Conservation (phyloP, 1,284 basidiomycete species). For the Serendipita sp. region DNA sequence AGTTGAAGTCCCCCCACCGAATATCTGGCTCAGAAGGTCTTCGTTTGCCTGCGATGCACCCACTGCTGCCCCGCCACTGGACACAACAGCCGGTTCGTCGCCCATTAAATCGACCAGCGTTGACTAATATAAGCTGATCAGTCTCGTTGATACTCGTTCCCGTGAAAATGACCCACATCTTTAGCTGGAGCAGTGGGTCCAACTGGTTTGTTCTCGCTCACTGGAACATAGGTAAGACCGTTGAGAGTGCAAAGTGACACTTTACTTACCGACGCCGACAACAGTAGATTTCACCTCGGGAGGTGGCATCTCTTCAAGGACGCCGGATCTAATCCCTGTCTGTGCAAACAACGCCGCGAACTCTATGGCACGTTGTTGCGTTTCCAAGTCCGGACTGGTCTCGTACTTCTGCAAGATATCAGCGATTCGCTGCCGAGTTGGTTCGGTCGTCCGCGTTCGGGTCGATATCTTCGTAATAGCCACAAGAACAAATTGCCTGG, state of each 20-base stretch:
- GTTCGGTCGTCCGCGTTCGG: slow-evolving; percentile 45
- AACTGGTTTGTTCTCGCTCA: slow-evolving; percentile 87
- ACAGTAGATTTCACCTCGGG: slow-evolving; percentile 92
- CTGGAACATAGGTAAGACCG: slow-evolving; percentile 24
- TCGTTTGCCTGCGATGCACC: slow-evolving; percentile 52
- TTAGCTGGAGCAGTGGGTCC: slow-evolving; percentile 70
- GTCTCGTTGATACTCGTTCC: slow-evolving; percentile 7
- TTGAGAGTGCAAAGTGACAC: slow-evolving; percentile 5
- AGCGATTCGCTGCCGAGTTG: slow-evolving; percentile 66
- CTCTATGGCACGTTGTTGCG: slow-evolving; percentile 93
- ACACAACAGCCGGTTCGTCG: slow-evolving; percentile 45
- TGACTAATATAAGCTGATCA: slow-evolving; percentile 9
- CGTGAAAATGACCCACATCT: slow-evolving; percentile 34
- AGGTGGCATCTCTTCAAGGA: slow-evolving; percentile 76
- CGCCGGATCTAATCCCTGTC: slow-evolving; percentile 65
- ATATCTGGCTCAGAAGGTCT: slow-evolving; percentile 87
- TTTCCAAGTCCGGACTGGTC: slow-evolving; percentile 80
- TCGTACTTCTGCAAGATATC: slow-evolving; percentile 64
- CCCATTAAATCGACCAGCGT: slow-evolving; percentile 55
- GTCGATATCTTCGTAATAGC: slow-evolving; percentile 84
- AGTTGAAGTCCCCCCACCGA: slow-evolving; percentile 40
- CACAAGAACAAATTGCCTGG: slow-evolving; percentile 85
- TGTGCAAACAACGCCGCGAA: slow-evolving; percentile 70
- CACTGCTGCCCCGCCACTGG: slow-evolving; percentile 6
- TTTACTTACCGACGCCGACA: slow-evolving; percentile 64